Percentiles rank a stretch among this genome's conserved stretches.
These are phyloP conservation scores for Nyssa sinensis DNA, from an alignment of 148 eudicot genomes.

Conservation along the genomic window DNA sequence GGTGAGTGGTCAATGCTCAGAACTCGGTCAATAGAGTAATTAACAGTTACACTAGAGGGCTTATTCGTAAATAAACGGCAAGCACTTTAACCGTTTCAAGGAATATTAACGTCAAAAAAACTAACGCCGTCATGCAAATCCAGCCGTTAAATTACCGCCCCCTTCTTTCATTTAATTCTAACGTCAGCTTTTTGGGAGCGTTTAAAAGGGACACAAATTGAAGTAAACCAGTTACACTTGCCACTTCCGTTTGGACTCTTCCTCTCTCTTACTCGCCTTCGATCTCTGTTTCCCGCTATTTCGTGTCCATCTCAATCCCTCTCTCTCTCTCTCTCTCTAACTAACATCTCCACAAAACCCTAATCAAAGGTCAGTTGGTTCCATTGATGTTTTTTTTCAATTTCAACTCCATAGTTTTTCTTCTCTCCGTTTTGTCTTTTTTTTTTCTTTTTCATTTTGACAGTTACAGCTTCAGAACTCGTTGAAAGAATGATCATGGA, in stretches of 20 bases:
- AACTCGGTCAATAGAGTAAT: background rate
- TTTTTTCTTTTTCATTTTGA: conserved; percentile 5
- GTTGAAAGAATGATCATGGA: background rate
- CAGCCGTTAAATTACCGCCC: conserved; percentile 22
- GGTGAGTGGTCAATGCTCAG: too few species aligned
- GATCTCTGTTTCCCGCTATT: conserved; percentile 42
- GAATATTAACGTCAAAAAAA: background rate
- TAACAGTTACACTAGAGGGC: background rate
- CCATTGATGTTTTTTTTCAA: background rate
- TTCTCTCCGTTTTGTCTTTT: conserved; percentile 6
- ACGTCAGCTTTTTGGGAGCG: conserved; percentile 24
- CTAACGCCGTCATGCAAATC: conserved; percentile 1
- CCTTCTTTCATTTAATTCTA: conserved; percentile 7
- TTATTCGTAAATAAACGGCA: background rate
- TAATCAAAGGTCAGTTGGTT: conserved; percentile 6
- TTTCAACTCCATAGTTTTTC: background rate
- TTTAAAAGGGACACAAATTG: conserved; percentile 17
- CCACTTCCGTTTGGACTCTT: conserved; percentile 10
- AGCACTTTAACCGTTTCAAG: background rate
- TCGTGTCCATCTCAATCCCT: conserved; percentile 8
- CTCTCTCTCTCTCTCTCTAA: conserved; percentile 8
- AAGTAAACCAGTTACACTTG: conserved; percentile 2
- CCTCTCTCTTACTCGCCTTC: conserved; percentile 8
- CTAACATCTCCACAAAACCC: conserved; percentile 17
- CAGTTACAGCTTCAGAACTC: conserved; percentile 16